Evolutionary conservation across 192 early-diverging fungal species (phyloP).

Genomic region (Backusella luteola): DNA sequence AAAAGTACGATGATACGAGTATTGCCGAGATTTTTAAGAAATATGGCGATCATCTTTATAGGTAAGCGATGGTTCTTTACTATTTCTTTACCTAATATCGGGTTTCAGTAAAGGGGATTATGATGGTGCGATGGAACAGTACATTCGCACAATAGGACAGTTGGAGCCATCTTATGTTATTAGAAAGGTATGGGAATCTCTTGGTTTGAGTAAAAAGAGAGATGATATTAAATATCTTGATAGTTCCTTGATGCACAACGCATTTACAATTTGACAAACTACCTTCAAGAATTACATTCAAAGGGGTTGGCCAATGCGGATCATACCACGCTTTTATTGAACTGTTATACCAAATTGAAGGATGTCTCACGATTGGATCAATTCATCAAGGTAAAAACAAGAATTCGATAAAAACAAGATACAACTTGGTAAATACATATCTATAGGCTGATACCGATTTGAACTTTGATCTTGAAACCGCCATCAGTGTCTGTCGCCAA

Average conservation of each 20-base stretch:
- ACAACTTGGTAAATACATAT: not conserved
- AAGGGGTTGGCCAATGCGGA: constrained; percentile 85
- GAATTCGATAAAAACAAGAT: no score
- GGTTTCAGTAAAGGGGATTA: constrained; percentile 69
- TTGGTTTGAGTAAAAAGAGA: no score
- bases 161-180: constrained; percentile 97
- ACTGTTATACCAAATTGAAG: constrained; percentile 96
- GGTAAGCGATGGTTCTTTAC: not conserved
- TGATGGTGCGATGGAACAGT: constrained; percentile 89
- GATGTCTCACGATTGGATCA: constrained; percentile 82
- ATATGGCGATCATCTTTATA: constrained; percentile 40
- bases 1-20: constrained; percentile 78
- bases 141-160: constrained; percentile 86
- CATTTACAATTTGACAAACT: constrained; percentile 84
- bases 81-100: no score
- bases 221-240: no score
- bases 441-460: constrained; percentile 66
- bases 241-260: constrained; percentile 84
- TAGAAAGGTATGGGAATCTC: constrained; percentile 55
- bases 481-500: constrained; percentile 89
- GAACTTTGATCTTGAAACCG: constrained; percentile 93
- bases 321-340: constrained; percentile 94
- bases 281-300: constrained; percentile 89
- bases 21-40: constrained; percentile 92
- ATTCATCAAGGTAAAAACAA: constrained; percentile 71